A percentile compares a stretch with the other conserved stretches of the same genome.
Conservation (phyloP, 148 eudicot genomes). For the Polygonum aviculare region DNA sequence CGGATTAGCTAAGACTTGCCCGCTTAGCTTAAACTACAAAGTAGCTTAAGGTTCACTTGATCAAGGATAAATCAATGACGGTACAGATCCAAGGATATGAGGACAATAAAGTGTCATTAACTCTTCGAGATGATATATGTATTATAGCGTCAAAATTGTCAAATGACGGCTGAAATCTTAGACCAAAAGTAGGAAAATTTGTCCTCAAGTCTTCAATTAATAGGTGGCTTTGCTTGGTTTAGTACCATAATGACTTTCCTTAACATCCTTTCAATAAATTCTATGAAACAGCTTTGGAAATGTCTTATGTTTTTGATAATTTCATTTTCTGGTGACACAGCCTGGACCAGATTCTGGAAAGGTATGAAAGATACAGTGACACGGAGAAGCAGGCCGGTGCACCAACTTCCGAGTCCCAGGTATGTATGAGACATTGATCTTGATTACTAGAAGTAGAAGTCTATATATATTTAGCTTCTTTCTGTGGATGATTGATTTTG, state of each 20-base stretch:
- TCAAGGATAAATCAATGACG: not conserved
- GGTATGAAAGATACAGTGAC: constrained; percentile 60
- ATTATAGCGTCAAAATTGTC: not conserved
- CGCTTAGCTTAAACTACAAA: not conserved
- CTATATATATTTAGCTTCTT: too few species aligned
- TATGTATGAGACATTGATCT: constrained; percentile 2
- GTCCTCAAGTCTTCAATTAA: not conserved
- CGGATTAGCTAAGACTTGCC: not conserved
- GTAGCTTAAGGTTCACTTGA: not conserved
- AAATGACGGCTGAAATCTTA: not conserved
- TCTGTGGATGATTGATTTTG: not conserved
- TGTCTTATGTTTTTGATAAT: not conserved
- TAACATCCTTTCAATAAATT: not conserved
- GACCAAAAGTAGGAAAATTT: not conserved
- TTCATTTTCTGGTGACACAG: constrained; percentile 20
- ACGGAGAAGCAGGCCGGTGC: constrained; percentile 41
- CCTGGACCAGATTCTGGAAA: constrained; percentile 69
- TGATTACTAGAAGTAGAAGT: not conserved
- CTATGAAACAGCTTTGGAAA: not conserved
- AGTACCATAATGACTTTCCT: not conserved
- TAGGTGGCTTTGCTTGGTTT: not conserved
- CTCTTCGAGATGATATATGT: not conserved
- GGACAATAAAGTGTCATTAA: not conserved
- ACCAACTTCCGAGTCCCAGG: constrained; percentile 34
- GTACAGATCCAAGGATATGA: not conserved